Conservation (phyloP, 2,329 filamentous ascomycete genomes). For the Mycosphaerelloides madeirae region DNA sequence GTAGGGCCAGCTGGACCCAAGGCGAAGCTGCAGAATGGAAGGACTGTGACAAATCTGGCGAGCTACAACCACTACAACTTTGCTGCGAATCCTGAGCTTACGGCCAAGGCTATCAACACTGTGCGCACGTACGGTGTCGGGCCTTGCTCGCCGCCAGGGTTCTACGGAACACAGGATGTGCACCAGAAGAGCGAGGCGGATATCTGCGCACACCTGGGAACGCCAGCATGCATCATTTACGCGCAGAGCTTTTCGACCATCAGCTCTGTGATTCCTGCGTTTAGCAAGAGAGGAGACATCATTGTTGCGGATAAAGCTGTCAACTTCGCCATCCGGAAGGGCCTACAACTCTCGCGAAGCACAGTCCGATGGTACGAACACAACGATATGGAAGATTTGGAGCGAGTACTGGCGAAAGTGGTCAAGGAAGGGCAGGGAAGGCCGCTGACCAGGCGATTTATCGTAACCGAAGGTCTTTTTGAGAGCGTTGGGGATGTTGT, state of each 20-base stretch:
- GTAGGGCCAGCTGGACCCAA: slow-evolving; percentile 87
- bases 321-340: slow-evolving; percentile 91
- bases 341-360: slow-evolving; percentile 86
- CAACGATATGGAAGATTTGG: slow-evolving; percentile 90
- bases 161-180: slow-evolving; percentile 97
- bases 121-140: slow-evolving; percentile 94
- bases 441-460: slow-evolving; percentile 85
- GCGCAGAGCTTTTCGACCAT: slow-evolving; percentile 95
- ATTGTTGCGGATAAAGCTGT: slow-evolving; percentile 92
- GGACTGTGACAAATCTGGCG: slow-evolving; percentile 87
- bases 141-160: slow-evolving; percentile 92
- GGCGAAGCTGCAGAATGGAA: slow-evolving; percentile 69
- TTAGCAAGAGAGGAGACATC: slow-evolving; percentile 94
- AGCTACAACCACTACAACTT: slow-evolving; percentile 99
- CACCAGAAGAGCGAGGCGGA: slow-evolving; percentile 96
- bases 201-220: slow-evolving; percentile 83
- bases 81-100: slow-evolving; percentile 83
- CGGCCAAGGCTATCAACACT: slow-evolving; percentile 90
- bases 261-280: slow-evolving; percentile 92
- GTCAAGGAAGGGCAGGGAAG: slow-evolving; percentile 84
- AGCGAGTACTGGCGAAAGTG: slow-evolving; percentile 77
- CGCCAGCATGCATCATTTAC: slow-evolving; percentile 87
- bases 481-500: slow-evolving; percentile 83
- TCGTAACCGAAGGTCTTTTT: slow-evolving; percentile 92
- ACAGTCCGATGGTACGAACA: slow-evolving; percentile 92